phyloP scores from a whole-genome alignment of 495 filamentous ascomycete genomes.

The Xylaria bambusicola region DNA sequence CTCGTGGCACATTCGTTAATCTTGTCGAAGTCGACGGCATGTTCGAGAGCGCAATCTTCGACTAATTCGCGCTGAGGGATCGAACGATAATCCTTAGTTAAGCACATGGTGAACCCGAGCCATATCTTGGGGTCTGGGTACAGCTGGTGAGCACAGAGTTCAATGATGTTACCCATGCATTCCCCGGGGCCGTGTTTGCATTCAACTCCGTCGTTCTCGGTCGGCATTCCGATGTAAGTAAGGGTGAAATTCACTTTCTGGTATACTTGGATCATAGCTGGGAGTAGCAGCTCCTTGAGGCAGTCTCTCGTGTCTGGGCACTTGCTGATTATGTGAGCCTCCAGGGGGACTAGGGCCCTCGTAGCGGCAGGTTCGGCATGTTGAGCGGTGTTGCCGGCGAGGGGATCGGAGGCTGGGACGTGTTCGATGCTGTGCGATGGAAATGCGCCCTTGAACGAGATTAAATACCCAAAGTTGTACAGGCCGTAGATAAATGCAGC shows the following conservation, averaged over 20 bases:
- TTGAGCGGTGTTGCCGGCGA: neutral
- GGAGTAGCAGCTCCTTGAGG: slow-evolving; percentile 76
- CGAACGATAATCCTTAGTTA: slow-evolving; percentile 66
- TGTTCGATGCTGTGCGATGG: slow-evolving; percentile 11
- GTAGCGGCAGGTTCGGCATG: neutral
- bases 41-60: slow-evolving; percentile 82
- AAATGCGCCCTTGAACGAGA: slow-evolving; percentile 20
- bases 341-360: slow-evolving; percentile 63
- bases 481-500: slow-evolving; percentile 26
- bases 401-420: neutral
- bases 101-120: slow-evolving; percentile 88
- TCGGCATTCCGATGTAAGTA: slow-evolving; percentile 79
- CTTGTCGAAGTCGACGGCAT: slow-evolving; percentile 80
- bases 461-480: slow-evolving; percentile 24
- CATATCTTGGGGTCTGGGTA: slow-evolving; percentile 83
- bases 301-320: slow-evolving; percentile 87
- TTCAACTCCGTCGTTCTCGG: slow-evolving; percentile 64
- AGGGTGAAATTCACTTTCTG: slow-evolving; percentile 88
- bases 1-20: slow-evolving; percentile 72
- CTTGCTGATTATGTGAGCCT: slow-evolving; percentile 94
- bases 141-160: slow-evolving; percentile 81
- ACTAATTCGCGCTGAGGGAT: slow-evolving; percentile 77
- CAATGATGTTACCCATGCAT: slow-evolving; percentile 92
- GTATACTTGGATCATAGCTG: slow-evolving; percentile 77
- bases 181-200: slow-evolving; percentile 90